These are phyloP conservation scores for Tolypocladium inflatum DNA, from an alignment of 2,329 filamentous ascomycete species.

Conservation along the genomic window DNA sequence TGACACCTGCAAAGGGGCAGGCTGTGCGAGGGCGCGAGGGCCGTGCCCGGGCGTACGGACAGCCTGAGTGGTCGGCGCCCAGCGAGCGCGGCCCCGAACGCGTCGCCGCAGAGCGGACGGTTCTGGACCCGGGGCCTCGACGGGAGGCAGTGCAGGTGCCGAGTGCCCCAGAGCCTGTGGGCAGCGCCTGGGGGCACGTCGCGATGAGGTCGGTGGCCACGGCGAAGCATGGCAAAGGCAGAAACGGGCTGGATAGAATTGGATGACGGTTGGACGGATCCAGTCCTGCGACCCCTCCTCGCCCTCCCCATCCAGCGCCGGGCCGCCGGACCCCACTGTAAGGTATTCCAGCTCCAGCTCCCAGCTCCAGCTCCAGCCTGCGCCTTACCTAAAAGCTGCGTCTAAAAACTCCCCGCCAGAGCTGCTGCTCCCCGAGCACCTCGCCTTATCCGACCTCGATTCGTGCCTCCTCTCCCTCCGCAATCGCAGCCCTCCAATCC, in stretches of 20 bases:
- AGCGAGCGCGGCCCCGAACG: no score
- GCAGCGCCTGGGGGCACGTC: no score
- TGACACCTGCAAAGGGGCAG: not conserved
- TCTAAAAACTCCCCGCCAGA: not conserved
- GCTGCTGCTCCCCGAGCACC: not conserved
- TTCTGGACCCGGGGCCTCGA: no score
- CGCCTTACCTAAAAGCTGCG: not conserved
- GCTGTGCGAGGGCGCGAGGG: not conserved
- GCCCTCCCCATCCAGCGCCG: not conserved
- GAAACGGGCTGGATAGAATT: not conserved
- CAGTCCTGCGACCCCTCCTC: not conserved
- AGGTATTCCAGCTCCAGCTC: no score
- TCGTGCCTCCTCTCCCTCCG: not conserved
- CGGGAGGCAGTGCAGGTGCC: no score
- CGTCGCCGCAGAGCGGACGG: no score
- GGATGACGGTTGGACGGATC: not conserved
- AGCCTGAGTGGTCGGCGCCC: no score
- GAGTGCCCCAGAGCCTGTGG: no score
- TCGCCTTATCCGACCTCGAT: not conserved
- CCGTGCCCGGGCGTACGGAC: not conserved
- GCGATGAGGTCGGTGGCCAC: not conserved
- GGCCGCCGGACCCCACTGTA: not conserved
- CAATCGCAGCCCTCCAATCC: not conserved
- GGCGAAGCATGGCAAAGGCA: not conserved
- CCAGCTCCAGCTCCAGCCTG: not conserved